Conservation (phyloP, 305 asterid genomes). For the Rubia tinctorum region DNA sequence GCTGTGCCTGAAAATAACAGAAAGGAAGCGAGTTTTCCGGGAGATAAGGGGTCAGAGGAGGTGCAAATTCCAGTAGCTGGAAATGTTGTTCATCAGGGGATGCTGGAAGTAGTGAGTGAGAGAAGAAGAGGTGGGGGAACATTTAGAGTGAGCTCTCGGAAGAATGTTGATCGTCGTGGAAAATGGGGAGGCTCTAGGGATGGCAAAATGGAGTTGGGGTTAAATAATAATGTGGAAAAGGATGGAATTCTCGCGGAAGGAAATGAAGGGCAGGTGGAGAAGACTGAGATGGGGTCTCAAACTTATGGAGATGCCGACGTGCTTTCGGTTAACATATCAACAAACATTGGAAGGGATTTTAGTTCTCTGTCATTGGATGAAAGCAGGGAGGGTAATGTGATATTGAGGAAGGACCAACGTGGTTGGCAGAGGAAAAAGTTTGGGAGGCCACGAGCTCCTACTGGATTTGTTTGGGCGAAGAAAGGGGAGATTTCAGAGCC, state of each 20-base stretch:
- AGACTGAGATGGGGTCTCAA: constrained; percentile 11
- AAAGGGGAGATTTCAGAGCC: constrained; percentile 35
- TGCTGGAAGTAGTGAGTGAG: not conserved
- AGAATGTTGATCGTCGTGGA: constrained; percentile 3
- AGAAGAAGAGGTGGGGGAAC: constrained; percentile 13
- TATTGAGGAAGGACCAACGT: constrained; percentile 6
- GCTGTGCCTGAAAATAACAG: constrained; percentile 14
- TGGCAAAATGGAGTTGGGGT: constrained; percentile 17
- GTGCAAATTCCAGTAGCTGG: constrained; percentile 3
- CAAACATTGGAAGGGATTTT: constrained; percentile 11
- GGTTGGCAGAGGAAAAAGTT: constrained; percentile 17
- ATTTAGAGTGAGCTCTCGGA: not conserved
- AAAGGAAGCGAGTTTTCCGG: constrained; percentile 5
- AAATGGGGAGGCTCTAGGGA: constrained; percentile 18
- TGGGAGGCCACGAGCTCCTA: constrained; percentile 11
- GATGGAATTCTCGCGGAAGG: constrained; percentile 17
- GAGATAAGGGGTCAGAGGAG: not conserved
- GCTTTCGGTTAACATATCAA: constrained; percentile 6
- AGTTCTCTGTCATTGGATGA: constrained; percentile 20
- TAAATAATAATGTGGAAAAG: constrained; percentile 19
- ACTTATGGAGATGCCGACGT: constrained; percentile 16
- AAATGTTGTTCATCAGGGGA: constrained; percentile 7
- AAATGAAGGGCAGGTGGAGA: constrained; percentile 12
- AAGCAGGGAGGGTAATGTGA: constrained; percentile 15
- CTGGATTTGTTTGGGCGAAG: constrained; percentile 48